Percentiles rank a stretch among this genome's conserved stretches.
Conservation (phyloP, 805 yeast species). For the Blastobotrys terrestris region DNA sequence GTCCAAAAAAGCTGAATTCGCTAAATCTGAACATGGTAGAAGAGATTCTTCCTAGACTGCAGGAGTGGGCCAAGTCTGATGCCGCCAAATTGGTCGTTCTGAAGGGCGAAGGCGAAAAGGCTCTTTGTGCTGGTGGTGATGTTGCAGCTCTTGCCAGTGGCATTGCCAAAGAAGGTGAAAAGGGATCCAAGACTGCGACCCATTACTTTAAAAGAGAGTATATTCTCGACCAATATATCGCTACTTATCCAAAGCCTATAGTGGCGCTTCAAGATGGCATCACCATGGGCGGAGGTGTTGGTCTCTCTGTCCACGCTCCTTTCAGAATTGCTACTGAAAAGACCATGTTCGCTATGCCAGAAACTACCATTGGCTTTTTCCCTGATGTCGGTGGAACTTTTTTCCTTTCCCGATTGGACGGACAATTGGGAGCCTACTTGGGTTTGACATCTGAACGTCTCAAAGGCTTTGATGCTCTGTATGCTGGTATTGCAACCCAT, state of each 20-base stretch:
- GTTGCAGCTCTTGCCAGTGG: slow-evolving; percentile 65
- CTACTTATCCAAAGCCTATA: slow-evolving; percentile 81
- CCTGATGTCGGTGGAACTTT: slow-evolving; percentile 95
- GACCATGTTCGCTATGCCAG: slow-evolving; percentile 95
- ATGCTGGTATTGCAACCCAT: slow-evolving; percentile 86
- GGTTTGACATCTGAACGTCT: slow-evolving; percentile 82
- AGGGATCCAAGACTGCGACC: slow-evolving; percentile 48
- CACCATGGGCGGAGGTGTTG: slow-evolving; percentile 98
- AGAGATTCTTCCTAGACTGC: slow-evolving; percentile 62
- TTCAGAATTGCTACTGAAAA: slow-evolving; percentile 90
- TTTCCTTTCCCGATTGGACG: slow-evolving; percentile 77
- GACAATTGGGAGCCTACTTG: slow-evolving; percentile 75
- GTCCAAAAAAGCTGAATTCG: slow-evolving; percentile 81
- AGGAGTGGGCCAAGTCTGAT: slow-evolving; percentile 68
- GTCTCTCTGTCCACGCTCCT: slow-evolving; percentile 82
- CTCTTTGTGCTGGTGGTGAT: slow-evolving; percentile 96
- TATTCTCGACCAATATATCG: slow-evolving; percentile 67
- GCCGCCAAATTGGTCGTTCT: slow-evolving; percentile 61
- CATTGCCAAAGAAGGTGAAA: slow-evolving; percentile 31
- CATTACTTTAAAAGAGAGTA: slow-evolving; percentile 77
- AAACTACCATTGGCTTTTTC: slow-evolving; percentile 91
- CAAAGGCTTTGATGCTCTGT: slow-evolving; percentile 71
- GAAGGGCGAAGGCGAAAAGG: slow-evolving; percentile 53
- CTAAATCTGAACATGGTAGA: slow-evolving; percentile 69
- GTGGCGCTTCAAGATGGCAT: slow-evolving; percentile 87